Base-by-base conservation (phyloP, 176 grass and related monocot species). In the Panicum miliaceum region DNA sequence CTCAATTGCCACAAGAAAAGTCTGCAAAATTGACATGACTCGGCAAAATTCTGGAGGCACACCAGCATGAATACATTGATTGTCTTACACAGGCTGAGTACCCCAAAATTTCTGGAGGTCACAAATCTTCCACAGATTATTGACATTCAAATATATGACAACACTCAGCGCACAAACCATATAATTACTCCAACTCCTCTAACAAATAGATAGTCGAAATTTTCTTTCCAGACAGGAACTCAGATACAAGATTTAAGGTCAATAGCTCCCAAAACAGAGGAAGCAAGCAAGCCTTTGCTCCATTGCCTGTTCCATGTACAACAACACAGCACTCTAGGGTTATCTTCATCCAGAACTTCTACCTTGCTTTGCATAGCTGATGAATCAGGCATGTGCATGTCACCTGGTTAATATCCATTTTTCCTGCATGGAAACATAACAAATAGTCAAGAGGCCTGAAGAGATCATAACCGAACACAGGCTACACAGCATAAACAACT, bases 391-490 rank as follows among this genome's bases (percentile, higher is more conserved):
- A 86, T 38, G 35, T 66, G 47, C 47, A 86, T 41, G 13, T 58
- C 48, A 81, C 37, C 59, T 37, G 70, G 19, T 52, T 57, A 83
- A 48, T 58, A 37, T 64, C 36, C 47, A 54, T 25, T 84, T 83
- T 38, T 63, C 52, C 86, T 88, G 81, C 80, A 88, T 54, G 37
- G 0, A 73, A 84, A 69, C 68, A 60, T 4, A 64, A 73, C 19
- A 40, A 62, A 62, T 42, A 51, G 46, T 73, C n/a, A 58, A 56
- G 1, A 19, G 1, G 46, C 71, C 35, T 38, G 23, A 69, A 50
- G 9, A 35, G 14, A 2, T 22, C 22, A 37, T 16, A 40, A 87
- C 25, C 45, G 29, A 57, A 68, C 3, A 42, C 3, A 60, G 51
- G 64, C 8, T 15, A 46, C 27, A 68, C 22, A 19, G 20, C 32